phyloP scores from a whole-genome alignment of 208 protist genomes.

The Naegleria gruberi region DNA sequence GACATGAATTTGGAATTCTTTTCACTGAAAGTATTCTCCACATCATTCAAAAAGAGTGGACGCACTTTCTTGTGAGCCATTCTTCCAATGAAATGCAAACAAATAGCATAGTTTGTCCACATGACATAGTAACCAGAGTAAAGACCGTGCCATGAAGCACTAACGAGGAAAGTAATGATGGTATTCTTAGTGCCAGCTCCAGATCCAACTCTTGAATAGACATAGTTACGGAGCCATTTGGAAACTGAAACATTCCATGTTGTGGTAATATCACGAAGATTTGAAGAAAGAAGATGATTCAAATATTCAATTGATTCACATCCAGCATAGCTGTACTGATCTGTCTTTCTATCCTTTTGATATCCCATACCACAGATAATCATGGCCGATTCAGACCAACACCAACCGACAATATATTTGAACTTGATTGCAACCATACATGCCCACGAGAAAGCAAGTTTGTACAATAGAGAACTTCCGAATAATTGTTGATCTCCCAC shows the following conservation, averaged over 20 bases:
- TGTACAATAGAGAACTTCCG: neutral
- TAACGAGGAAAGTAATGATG: neutral
- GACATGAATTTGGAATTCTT: neutral
- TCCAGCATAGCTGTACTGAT: neutral
- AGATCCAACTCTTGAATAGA: neutral
- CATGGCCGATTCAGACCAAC: neutral
- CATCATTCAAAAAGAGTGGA: neutral
- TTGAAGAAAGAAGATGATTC: neutral
- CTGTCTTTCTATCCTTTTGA: neutral
- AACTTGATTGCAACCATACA: neutral
- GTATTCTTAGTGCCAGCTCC: neutral
- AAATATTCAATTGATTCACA: neutral
- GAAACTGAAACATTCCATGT: neutral
- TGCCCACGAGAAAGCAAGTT: neutral
- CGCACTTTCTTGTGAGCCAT: neutral
- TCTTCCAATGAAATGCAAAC: neutral
- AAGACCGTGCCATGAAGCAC: constrained; percentile 10
- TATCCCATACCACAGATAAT: neutral
- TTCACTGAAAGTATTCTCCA: neutral
- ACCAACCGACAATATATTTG: constrained; percentile 13
- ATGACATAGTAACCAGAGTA: constrained; percentile 11
- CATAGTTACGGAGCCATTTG: neutral
- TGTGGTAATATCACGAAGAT: neutral
- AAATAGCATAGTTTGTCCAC: neutral
- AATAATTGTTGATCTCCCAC: neutral